Conservation (phyloP, 805 yeast genomes). For the Pichia thaimueangensis region DNA sequence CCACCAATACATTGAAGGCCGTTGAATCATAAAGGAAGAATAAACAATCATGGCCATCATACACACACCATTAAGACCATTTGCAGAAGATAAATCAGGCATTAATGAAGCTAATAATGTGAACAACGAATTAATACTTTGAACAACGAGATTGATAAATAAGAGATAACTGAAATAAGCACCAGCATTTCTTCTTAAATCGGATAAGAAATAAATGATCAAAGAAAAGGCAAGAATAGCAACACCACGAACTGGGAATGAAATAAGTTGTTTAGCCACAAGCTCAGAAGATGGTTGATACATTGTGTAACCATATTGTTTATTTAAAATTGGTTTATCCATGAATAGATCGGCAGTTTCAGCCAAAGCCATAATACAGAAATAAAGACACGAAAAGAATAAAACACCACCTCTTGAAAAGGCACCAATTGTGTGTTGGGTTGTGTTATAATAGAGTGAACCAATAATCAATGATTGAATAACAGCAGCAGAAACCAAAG, state of each 20-base stretch:
- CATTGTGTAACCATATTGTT: slow-evolving; percentile 59
- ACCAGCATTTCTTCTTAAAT: slow-evolving; percentile 46
- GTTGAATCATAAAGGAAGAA: slow-evolving; percentile 60
- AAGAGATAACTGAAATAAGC: slow-evolving; percentile 45
- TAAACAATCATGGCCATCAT: slow-evolving; percentile 48
- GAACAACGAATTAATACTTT: slow-evolving; percentile 47
- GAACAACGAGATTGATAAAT: slow-evolving; percentile 34
- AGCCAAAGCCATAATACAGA: slow-evolving; percentile 54
- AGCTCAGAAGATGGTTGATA: slow-evolving; percentile 65
- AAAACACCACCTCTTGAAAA: slow-evolving; percentile 59
- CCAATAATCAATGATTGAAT: slow-evolving; percentile 56
- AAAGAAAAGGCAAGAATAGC: slow-evolving; percentile 43
- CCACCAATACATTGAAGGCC: slow-evolving; percentile 56
- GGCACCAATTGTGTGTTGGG: slow-evolving; percentile 45
- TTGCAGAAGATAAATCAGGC: slow-evolving; percentile 49
- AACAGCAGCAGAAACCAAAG: slow-evolving; percentile 43
- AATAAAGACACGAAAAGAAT: slow-evolving; percentile 54
- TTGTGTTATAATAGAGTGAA: slow-evolving; percentile 50
- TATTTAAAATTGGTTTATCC: slow-evolving; percentile 56
- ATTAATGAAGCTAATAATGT: slow-evolving; percentile 46
- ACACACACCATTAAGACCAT: slow-evolving; percentile 51
- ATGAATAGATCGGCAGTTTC: slow-evolving; percentile 55
- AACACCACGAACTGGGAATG: slow-evolving; percentile 49
- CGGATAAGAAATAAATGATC: slow-evolving; percentile 45
- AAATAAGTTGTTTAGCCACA: slow-evolving; percentile 48